phyloP scores from a whole-genome alignment of 441 rosid genomes.

The Mallotus repandus region DNA sequence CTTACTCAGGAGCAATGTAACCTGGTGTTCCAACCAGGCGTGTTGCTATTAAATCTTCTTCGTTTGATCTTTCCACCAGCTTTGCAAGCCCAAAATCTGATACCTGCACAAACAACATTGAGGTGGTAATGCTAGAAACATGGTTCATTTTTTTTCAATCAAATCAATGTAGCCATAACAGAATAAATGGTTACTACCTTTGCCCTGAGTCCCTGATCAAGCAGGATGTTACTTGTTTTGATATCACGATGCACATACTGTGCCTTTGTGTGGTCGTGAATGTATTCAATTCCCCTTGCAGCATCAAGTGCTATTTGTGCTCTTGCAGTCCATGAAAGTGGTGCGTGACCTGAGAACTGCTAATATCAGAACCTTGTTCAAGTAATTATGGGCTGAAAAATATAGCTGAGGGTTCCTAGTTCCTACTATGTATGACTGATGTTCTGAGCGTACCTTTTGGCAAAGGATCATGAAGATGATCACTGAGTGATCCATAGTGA shows the following conservation, averaged over 20 bases:
- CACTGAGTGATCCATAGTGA: conserved; percentile 36
- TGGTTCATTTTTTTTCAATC: not conserved
- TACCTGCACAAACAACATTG: conserved; percentile 20
- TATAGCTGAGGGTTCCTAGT: too few species aligned
- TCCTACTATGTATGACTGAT: not conserved
- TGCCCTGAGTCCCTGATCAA: conserved; percentile 37
- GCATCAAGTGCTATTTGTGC: conserved; percentile 40
- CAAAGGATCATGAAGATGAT: conserved; percentile 37
- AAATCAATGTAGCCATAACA: not conserved
- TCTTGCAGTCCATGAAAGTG: conserved; percentile 40
- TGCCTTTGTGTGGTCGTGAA: conserved; percentile 41
- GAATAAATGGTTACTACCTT: conserved; percentile 22
- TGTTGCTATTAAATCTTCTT: conserved; percentile 30
- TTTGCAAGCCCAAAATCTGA: conserved; percentile 46
- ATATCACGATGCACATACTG: conserved; percentile 40
- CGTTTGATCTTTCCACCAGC: conserved; percentile 32
- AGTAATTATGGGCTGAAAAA: not conserved
- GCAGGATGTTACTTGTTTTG: conserved; percentile 44
- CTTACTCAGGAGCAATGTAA: conserved; percentile 43
- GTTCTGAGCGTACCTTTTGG: conserved; percentile 26
- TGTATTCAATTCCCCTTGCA: conserved; percentile 44
- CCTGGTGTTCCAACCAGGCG: conserved; percentile 39
- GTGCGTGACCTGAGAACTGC: conserved; percentile 31
- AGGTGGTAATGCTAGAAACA: not conserved
- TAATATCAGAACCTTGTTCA: conserved; percentile 15